Percentiles rank a stretch among this genome's conserved stretches.
Evolutionary conservation across 176 grass and related monocot species (phyloP).

Genomic region (Triticum dicoccoides): DNA sequence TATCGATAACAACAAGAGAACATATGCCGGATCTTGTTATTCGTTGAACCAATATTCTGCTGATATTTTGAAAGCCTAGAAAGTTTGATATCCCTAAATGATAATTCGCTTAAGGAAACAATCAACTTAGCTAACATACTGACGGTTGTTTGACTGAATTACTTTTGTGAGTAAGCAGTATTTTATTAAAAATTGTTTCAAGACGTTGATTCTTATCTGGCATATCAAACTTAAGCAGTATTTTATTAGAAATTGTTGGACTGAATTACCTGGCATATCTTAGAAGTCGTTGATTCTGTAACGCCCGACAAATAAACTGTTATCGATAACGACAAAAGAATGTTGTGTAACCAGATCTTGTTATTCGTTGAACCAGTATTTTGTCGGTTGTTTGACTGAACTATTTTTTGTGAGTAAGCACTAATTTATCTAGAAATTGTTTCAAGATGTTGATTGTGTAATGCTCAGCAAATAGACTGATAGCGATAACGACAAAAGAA

Average conservation of each 20-base stretch:
- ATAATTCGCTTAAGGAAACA: not conserved
- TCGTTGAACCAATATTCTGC: not conserved
- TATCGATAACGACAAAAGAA: not conserved
- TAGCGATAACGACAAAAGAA: not conserved
- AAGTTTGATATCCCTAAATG: not conserved
- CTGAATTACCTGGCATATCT: not conserved
- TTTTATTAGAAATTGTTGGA: not conserved
- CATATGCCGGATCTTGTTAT: not conserved
- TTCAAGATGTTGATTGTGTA: not conserved
- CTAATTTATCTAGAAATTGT: not conserved
- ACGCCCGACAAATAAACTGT: not conserved
- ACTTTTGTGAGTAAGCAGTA: not conserved
- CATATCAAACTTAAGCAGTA: no score
- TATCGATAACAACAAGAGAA: not conserved
- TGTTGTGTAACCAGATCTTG: not conserved
- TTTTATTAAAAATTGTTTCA: not conserved
- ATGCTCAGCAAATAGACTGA: not conserved
- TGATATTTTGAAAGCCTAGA: not conserved
- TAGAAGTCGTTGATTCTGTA: no score
- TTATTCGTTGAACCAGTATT: not conserved
- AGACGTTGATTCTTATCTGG: not conserved
- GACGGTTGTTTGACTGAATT: not conserved
- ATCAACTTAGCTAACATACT: not conserved
- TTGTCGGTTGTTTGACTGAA: not conserved
- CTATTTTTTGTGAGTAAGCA: not conserved